These are phyloP conservation scores for Populus tomentosa DNA, from an alignment of 441 rosid genomes.

Conservation along the genomic window DNA sequence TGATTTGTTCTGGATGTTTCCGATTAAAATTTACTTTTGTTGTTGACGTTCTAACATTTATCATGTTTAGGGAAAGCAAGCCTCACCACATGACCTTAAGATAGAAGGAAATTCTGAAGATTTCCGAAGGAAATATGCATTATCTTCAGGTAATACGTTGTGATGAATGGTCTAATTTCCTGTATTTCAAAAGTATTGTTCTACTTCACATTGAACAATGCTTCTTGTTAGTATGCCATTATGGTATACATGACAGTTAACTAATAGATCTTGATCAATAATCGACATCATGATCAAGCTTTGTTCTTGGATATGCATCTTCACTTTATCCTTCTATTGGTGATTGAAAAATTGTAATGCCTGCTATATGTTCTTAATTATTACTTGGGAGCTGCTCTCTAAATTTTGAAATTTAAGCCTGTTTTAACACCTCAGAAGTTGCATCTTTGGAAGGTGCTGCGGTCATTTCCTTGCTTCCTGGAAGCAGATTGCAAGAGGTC, in stretches of 20 bases:
- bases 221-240: background rate
- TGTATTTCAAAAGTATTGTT: background rate
- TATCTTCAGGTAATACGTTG: conserved; percentile 53
- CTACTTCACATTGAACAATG: background rate
- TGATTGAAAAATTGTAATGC: background rate
- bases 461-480: conserved; percentile 68
- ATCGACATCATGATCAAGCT: background rate
- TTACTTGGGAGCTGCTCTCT: background rate
- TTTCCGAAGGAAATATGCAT: conserved; percentile 35
- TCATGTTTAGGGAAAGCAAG: conserved; percentile 44
- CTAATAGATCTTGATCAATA: background rate
- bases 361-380: background rate
- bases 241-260: background rate
- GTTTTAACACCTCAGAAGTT: conserved; percentile 1
- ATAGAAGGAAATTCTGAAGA: conserved; percentile 40
- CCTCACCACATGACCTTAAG: conserved; percentile 35
- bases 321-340: background rate
- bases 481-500: conserved; percentile 93
- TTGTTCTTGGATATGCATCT: background rate
- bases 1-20: background rate
- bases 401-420: background rate
- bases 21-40: background rate
- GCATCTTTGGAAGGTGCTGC: conserved; percentile 49
- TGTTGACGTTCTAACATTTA: background rate
- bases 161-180: conserved; percentile 7